Base-by-base conservation (phyloP, 306 rosid species). In the Medicago arabica region DNA sequence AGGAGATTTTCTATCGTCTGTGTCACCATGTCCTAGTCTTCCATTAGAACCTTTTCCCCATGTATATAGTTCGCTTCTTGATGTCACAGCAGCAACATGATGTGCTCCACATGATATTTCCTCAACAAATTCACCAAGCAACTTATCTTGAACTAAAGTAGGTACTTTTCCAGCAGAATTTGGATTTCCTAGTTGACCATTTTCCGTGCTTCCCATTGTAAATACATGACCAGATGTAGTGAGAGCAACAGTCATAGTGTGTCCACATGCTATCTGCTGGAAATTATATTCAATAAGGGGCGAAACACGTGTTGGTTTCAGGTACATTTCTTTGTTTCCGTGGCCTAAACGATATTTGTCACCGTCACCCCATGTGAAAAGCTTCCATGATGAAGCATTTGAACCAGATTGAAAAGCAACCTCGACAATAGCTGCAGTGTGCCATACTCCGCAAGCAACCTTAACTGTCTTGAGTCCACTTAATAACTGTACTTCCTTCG, bases 301-400 rank as follows among this genome's bases (percentile, higher is more conserved):
- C 43, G 88, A 78, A 47, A 94, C 96, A 44, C 97, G 86, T 2
- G 89, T 92, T 7, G 98, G 97, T 80, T 84, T 80, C 16, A 94
- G 95, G 77, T 86, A 84, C 41, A 85, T 87, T 43, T 94, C 96
- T 80, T 84, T 92, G 86, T 78, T 88, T 67, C 95, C 93, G 68
- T 94, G 98, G 34, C 98, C 98, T 57, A 94, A 78, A 58, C 96
- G 84, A 79, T 87, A 38, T 77, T 88, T 94, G 71, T 92, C 96
- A 7, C 98, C 98, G 67, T 94, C 93, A 1, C 98, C 98, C 98
- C 98, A 92, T 15, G 98, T 90, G 85, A 92, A 94, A 71, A 94
- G 88, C 78, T 92, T 92, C 75, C 84, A 86, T 50, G 91, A 65
- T 47, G 80, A 14, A 82, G 2, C 78, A 76, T 75, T 86, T 55